Base-by-base conservation (phyloP, 768 basidiomycete genomes). In the Leccinum obscurum region DNA sequence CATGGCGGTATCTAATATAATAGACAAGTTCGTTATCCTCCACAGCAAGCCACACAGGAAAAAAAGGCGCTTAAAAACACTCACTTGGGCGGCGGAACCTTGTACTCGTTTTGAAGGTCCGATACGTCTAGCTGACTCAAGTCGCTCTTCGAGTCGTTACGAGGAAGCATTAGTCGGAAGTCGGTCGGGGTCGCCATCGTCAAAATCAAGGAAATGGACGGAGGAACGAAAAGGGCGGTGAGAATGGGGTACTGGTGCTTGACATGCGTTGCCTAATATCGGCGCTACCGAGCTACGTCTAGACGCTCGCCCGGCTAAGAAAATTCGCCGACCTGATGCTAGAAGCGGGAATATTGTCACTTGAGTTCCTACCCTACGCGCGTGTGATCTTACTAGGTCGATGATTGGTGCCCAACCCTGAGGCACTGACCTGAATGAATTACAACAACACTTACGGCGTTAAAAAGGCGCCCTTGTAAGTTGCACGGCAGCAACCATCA, bases 1-100 rank as follows among this genome's bases (percentile, higher is more conserved):
- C 77, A 60, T 78, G 77, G 3, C 77, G 70, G 56, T 77, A 72
- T 54, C 72, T 74, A 39, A 50, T 17, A 50, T 4, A 10, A 24
- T 10, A 39, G 13, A 66, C 76, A 44, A 10, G 44, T 46, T 22
- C 20, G 20, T 46, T 20, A 68, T 62, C 78, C 17, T 52, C 14
- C 14, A 54, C 30, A 54, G 53, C 22, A 54, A 11, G 20, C 35
- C 35, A 14, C 41, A 46, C n/a, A 46, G 26, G 28, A 44, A 55
- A 10, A 41, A 54, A 52, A 35, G 32, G 8, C 14, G 9, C 10
- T 48, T 8, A 20, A 41, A 30, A 46, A 22, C 20, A 20, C 41
- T 62, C 14, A 74, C 72, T 58, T 73, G 10, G 72, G 72, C 0
- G 69, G 48, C 6, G 73, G 72, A 2, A 64, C 73, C 17, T 58